Evolutionary conservation across 176 grass and related monocot species (phyloP), one percentile per base, ranked within the genome.

Genomic region (Panicum miliaceum): DNA sequence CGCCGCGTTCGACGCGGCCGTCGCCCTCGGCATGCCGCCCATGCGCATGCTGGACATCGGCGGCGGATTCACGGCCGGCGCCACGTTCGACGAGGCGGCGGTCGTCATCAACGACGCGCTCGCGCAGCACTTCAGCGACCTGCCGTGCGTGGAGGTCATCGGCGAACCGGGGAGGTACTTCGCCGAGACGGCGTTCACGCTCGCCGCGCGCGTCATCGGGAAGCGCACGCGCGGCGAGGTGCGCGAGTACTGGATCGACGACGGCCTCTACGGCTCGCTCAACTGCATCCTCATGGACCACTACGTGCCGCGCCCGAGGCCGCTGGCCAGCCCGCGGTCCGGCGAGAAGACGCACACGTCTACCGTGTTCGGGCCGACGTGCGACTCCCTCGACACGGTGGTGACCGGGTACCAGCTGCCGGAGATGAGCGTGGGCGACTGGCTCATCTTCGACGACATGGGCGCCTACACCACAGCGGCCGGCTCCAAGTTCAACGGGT

Each of bases 161-260:
- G 79, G 71, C 71, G 86, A 87, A 63, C 86, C 86, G 0, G 86
- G 86, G 0, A 2, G 86, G 3, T 82, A 82, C 51, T 88, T 88
- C 62, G 79, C 86, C 15, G 86, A 88, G 86, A 77, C 40, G 2
- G 51, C 86, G 0, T 60, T 82, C 86, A 70, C 86, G 40, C 86
- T 88, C 72, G 86, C 79, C 41, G 79, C 79, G n/a, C 72, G 79
- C 15, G 72, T 88, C 71, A 87, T 87, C 23, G 86, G 86, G 66
- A 79, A 84, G 66, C 86, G 81, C 45, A 34, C 19, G 23, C 86
- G 81, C 45, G 81, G 86, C 14, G 66, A 84, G 81, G 35, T 79
- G 35, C 86, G 66, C 2, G 81, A 88, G 86, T 88, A 88, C 75
- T 84, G 86, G 86, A 88, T 88, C 74, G 86, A 88, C 81, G 86